Evolutionary conservation across 345 rosid species (phyloP).

Genomic region (Syzygium jambos): DNA sequence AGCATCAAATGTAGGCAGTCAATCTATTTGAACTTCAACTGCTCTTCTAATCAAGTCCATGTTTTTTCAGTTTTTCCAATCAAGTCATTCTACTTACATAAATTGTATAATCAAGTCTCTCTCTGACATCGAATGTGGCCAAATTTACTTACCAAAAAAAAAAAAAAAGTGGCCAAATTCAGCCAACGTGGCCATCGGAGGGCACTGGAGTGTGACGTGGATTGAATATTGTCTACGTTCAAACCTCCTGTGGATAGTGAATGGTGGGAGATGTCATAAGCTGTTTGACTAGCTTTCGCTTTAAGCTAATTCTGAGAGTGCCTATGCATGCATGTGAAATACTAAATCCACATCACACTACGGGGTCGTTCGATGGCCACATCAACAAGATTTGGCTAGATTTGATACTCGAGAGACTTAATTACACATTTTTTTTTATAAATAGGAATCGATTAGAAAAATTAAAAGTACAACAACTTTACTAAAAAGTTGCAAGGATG

Average conservation of each 20-base stretch:
- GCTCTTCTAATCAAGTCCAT: too few relatives aligned
- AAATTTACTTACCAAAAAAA: too few relatives aligned
- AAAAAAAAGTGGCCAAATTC: too few relatives aligned
- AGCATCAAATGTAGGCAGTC: background rate
- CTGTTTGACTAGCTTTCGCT: background rate
- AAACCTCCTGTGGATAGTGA: background rate
- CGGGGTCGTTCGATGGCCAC: background rate
- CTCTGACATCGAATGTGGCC: too few relatives aligned
- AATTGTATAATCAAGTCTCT: too few relatives aligned
- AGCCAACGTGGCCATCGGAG: too few relatives aligned
- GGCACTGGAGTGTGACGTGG: accelerated
- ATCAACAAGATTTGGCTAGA: too few relatives aligned
- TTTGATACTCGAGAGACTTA: background rate
- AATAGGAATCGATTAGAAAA: too few relatives aligned
- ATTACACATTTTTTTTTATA: too few relatives aligned
- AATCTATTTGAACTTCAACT: background rate
- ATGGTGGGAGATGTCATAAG: background rate
- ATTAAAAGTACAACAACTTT: too few relatives aligned
- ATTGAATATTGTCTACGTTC: background rate
- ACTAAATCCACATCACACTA: background rate
- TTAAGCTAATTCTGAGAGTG: background rate
- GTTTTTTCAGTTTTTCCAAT: too few relatives aligned
- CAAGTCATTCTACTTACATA: background rate
- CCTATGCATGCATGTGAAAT: background rate
- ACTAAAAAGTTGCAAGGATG: too few relatives aligned